A percentile compares a stretch with the other conserved stretches of the same genome.
phyloP scores from a whole-genome alignment of 2,329 filamentous ascomycete genomes.

The Aureobasidium sp. region DNA sequence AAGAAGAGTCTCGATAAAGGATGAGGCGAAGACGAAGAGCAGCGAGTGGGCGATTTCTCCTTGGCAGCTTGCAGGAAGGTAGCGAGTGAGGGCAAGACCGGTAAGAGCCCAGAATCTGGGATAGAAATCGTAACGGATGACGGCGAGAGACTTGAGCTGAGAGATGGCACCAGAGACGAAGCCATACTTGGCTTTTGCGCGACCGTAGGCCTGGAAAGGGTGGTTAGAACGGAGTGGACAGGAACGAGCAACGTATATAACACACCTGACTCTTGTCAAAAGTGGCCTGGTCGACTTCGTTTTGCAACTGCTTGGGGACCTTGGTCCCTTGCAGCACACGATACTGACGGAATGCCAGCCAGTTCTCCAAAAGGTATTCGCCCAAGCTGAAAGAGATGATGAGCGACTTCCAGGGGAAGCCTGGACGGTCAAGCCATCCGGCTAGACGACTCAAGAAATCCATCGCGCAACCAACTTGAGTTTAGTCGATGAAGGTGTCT shows the following conservation, averaged over 20 bases:
- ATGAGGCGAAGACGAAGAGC: constrained; percentile 82
- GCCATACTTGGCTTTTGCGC: constrained; percentile 86
- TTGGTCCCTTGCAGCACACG: constrained; percentile 69
- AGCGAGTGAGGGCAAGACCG: constrained; percentile 63
- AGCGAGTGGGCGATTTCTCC: constrained; percentile 94
- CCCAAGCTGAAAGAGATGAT: constrained; percentile 90
- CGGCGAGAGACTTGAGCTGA: constrained; percentile 79
- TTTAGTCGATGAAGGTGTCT: not conserved
- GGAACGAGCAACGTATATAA: constrained; percentile 16
- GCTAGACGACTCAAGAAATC: constrained; percentile 55
- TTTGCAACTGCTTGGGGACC: constrained; percentile 76
- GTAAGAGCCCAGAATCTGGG: constrained; percentile 83
- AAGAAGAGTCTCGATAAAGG: constrained; percentile 69
- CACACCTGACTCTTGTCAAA: constrained; percentile 82
- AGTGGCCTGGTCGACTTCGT: constrained; percentile 80
- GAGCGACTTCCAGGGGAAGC: constrained; percentile 96
- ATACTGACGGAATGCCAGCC: constrained; percentile 86
- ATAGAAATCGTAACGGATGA: constrained; percentile 84
- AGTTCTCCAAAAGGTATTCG: constrained; percentile 83
- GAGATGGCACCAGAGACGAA: constrained; percentile 73
- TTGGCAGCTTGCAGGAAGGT: constrained; percentile 67
- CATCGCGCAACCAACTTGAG: constrained; percentile 17
- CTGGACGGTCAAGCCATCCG: constrained; percentile 76
- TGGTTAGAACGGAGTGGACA: not conserved
- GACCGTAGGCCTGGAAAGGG: constrained; percentile 64